Percentiles rank a stretch among this genome's conserved stretches.
These are phyloP conservation scores for Kwoniella newhampshirensis DNA, from an alignment of 768 basidiomycete species.

Conservation along the genomic window DNA sequence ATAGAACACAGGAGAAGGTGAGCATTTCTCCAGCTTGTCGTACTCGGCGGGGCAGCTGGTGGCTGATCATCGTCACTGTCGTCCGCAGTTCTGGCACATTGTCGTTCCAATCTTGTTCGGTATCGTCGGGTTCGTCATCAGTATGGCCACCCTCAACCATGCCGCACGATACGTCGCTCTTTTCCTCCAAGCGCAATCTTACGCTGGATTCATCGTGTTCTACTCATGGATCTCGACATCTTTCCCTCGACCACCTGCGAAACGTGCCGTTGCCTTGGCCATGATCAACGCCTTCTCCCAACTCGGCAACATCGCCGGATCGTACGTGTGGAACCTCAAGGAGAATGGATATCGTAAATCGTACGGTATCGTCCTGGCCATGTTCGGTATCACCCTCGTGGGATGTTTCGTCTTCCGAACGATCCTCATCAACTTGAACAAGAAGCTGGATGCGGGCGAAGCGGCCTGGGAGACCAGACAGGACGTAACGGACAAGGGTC, in stretches of 20 bases:
- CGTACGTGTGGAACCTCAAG: conserved; percentile 59
- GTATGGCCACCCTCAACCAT: conserved; percentile 51
- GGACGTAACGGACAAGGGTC: conserved; percentile 29
- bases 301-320: conserved; percentile 78
- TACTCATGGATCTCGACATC: conserved; percentile 60
- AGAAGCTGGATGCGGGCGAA: conserved; percentile 51
- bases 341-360: conserved; percentile 55
- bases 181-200: conserved; percentile 61
- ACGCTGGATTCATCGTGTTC: conserved; percentile 54
- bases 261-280: conserved; percentile 82
- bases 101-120: conserved; percentile 58
- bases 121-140: conserved; percentile 58
- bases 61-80: neutral
- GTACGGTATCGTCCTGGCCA: conserved; percentile 70
- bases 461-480: conserved; percentile 33
- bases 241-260: conserved; percentile 77
- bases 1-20: conserved; percentile 64
- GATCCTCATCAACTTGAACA: conserved; percentile 51
- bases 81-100: conserved; percentile 62
- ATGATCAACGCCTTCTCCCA: conserved; percentile 77
- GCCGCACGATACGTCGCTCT: conserved; percentile 49
- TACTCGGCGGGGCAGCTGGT: too few species aligned
- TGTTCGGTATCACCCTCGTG: conserved; percentile 58
- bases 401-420: conserved; percentile 56
- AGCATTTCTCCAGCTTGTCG: too few species aligned